These are phyloP conservation scores for Phytophthora capsici DNA, from an alignment of 352 stramenopile genomes.

Conservation along the genomic window DNA sequence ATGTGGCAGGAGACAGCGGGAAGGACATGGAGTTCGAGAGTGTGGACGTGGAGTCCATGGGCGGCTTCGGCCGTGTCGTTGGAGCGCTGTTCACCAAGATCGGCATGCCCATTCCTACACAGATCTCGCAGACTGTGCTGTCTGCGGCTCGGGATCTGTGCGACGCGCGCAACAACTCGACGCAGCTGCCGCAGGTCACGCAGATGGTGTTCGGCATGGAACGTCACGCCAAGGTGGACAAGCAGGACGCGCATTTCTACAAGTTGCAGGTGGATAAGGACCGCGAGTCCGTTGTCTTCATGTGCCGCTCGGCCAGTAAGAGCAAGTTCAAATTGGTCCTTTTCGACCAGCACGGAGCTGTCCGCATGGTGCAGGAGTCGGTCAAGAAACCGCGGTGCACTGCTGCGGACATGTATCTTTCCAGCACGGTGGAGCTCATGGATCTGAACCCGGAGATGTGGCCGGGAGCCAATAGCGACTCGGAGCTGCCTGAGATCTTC, in stretches of 20 bases:
- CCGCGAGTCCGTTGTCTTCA: conserved; percentile 80
- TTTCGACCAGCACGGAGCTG: conserved; percentile 78
- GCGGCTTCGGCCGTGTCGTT: conserved; percentile 81
- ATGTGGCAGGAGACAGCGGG: conserved; percentile 72
- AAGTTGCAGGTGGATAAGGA: conserved; percentile 76
- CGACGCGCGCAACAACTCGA: conserved; percentile 76
- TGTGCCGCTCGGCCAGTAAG: conserved; percentile 82
- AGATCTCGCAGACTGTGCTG: conserved; percentile 87
- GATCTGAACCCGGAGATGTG: conserved; percentile 81
- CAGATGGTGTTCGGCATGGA: conserved; percentile 78
- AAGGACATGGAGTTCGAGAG: conserved; percentile 85
- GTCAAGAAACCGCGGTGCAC: conserved; percentile 80
- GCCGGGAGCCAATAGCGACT: conserved; percentile 65
- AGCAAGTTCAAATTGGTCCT: conserved; percentile 92
- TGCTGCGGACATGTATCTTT: conserved; percentile 89
- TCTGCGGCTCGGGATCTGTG: conserved; percentile 79
- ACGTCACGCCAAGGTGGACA: conserved; percentile 79
- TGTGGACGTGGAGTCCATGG: conserved; percentile 87
- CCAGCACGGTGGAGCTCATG: conserved; percentile 88
- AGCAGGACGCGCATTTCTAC: conserved; percentile 91
- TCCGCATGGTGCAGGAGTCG: conserved; percentile 88
- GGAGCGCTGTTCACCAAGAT: conserved; percentile 91
- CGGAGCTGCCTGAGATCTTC: conserved; percentile 84
- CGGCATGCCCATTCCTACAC: conserved; percentile 87
- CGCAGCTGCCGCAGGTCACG: conserved; percentile 58